Conservation (phyloP, 2,329 filamentous ascomycete genomes). For the Cordyceps cateniannulata region DNA sequence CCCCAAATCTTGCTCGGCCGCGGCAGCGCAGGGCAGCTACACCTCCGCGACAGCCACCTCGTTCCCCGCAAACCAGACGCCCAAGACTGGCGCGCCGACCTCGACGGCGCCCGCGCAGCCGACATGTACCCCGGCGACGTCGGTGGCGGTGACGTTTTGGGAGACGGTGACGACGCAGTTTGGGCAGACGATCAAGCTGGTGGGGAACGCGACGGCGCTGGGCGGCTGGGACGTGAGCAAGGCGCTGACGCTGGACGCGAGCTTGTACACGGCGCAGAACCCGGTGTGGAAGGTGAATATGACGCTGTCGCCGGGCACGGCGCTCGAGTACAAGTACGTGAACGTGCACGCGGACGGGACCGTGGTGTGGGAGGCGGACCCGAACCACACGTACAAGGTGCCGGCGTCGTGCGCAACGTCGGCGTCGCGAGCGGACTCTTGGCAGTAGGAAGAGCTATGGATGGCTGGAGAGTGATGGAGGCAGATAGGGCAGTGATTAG, state of each 20-base stretch:
- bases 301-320: constrained; percentile 46
- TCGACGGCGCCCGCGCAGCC: constrained; percentile 15
- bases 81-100: constrained; percentile 25
- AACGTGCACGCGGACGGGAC: constrained; percentile 47
- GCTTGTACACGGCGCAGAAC: constrained; percentile 50
- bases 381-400: constrained; percentile 36
- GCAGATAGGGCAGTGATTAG: not conserved
- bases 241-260: constrained; percentile 52
- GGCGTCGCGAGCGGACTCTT: constrained; percentile 23
- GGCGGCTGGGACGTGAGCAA: constrained; percentile 54
- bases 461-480: not conserved
- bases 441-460: constrained; percentile 19
- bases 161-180: constrained; percentile 48
- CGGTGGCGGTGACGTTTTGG: constrained; percentile 57
- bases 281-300: constrained; percentile 56
- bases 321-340: constrained; percentile 64
- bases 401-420: constrained; percentile 25
- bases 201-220: constrained; percentile 52
- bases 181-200: constrained; percentile 60
- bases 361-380: constrained; percentile 59
- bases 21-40: constrained; percentile 46
- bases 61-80: constrained; percentile 45
- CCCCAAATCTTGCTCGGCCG: constrained; percentile 41
- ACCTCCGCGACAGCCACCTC: constrained; percentile 37
- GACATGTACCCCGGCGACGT: constrained; percentile 32